A percentile compares a stretch with the other conserved stretches of the same genome.
phyloP scores from a whole-genome alignment of 345 rosid genomes.

The Euclidium syriacum region DNA sequence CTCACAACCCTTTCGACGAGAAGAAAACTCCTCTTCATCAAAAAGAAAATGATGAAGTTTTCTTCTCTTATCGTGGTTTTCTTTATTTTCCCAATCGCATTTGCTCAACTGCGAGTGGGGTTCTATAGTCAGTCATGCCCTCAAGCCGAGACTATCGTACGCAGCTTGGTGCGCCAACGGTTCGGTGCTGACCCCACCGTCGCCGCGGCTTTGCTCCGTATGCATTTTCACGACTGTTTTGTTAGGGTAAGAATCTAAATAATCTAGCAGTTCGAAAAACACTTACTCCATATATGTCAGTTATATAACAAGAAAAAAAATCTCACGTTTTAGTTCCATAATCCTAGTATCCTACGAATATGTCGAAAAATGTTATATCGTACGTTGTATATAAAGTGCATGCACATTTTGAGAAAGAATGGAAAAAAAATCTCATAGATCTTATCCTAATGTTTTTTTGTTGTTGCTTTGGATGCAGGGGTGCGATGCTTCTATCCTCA shows the following conservation, averaged over 20 bases:
- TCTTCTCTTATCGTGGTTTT: conserved; percentile 23
- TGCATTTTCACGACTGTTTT: conserved; percentile 88
- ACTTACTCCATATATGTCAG: no score
- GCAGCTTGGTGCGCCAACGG: conserved; percentile 31
- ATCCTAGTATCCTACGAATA: no score
- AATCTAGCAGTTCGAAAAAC: no score
- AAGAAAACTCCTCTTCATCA: no score
- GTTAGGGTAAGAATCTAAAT: conserved; percentile 49
- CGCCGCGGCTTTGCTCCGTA: conserved; percentile 68
- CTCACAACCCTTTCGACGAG: conserved; percentile 8
- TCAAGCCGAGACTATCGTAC: conserved; percentile 52
- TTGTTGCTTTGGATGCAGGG: no score
- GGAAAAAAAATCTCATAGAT: no score
- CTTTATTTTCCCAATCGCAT: conserved; percentile 30
- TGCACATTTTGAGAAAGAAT: no score
- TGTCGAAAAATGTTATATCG: no score
- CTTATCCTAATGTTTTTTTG: no score
- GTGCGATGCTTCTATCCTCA: conserved; percentile 18
- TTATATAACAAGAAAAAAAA: no score
- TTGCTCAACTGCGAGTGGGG: conserved; percentile 46
- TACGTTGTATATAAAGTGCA: no score
- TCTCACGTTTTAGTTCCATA: no score
- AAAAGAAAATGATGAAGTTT: conserved; percentile 22
- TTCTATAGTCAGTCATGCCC: conserved; percentile 62
- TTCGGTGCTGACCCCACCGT: conserved; percentile 40